These are phyloP conservation scores for Platanthera guangdongensis DNA, from an alignment of 106 monocot species.

Conservation along the genomic window DNA sequence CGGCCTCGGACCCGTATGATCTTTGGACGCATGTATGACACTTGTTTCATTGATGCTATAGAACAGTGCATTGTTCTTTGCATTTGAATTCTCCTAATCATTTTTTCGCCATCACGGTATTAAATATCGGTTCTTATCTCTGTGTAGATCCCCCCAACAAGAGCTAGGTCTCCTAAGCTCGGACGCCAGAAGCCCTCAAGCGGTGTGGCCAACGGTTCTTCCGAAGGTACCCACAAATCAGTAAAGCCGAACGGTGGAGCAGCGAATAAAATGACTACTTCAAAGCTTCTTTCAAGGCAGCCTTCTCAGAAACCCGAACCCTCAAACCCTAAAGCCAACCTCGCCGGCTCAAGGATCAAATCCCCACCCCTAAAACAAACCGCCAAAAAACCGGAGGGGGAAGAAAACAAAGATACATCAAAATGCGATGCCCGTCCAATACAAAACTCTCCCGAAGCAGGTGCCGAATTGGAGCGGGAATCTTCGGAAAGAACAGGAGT, in stretches of 20 bases:
- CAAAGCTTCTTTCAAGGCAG: conserved; percentile 18
- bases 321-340: conserved; percentile 13
- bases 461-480: too few relatives aligned
- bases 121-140: too few relatives aligned
- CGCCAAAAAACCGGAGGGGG: conserved; percentile 18
- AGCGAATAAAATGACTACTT: conserved; percentile 5
- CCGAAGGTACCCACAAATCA: conserved; percentile 18
- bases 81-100: too few relatives aligned
- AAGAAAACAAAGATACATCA: background rate
- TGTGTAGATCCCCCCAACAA: conserved; percentile 60
- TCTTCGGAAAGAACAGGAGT: too few relatives aligned
- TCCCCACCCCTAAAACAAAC: conserved; percentile 19
- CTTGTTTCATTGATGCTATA: too few relatives aligned
- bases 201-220: conserved; percentile 5
- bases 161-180: conserved; percentile 74
- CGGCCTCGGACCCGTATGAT: too few relatives aligned
- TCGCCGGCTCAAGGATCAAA: conserved; percentile 13
- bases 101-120: too few relatives aligned
- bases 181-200: conserved; percentile 48
- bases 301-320: conserved; percentile 31
- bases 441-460: too few relatives aligned
- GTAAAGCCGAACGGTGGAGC: conserved; percentile 14
- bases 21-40: too few relatives aligned
- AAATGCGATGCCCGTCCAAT: background rate
- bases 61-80: too few relatives aligned